Percentiles rank a stretch among this genome's conserved stretches.
Evolutionary conservation across 352 stramenopile species (phyloP).

Genomic region (Phytophthora sp.): DNA sequence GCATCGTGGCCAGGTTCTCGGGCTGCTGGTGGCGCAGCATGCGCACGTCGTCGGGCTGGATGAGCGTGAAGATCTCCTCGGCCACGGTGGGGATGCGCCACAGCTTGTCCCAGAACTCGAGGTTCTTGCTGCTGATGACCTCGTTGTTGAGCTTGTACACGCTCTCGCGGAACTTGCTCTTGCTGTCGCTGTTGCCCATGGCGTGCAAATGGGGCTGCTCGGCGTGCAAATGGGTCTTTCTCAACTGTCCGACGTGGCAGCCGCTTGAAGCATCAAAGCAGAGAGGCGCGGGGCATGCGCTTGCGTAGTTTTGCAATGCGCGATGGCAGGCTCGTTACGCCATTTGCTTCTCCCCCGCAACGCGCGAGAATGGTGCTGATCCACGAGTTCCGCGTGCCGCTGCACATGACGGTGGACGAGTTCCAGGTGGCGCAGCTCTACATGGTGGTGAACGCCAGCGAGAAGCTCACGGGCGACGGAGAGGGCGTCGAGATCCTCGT

Average conservation of each 20-base stretch:
- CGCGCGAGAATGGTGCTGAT: conserved; percentile 76
- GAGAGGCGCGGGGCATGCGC: too few species aligned
- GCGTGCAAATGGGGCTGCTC: neutral
- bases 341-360: neutral
- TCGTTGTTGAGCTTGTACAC: conserved; percentile 93
- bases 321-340: neutral
- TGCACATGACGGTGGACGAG: conserved; percentile 88
- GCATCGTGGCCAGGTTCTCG: conserved; percentile 83
- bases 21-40: conserved; percentile 89
- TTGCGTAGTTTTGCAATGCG: too few species aligned
- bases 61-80: conserved; percentile 91
- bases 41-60: conserved; percentile 88
- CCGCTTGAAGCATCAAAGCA: neutral
- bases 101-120: conserved; percentile 92
- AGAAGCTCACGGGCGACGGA: conserved; percentile 84
- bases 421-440: conserved; percentile 88
- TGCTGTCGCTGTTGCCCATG: conserved; percentile 91
- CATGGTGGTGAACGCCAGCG: conserved; percentile 88
- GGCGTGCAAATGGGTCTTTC: neutral
- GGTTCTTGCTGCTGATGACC: conserved; percentile 82
- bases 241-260: conserved; percentile 5
- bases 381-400: conserved; percentile 87
- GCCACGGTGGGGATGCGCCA: conserved; percentile 89
- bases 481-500: conserved; percentile 89
- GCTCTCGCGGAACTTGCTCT: conserved; percentile 92